Evolutionary conservation across 1,284 basidiomycete species (phyloP).

Genomic region (Somion occarium): DNA sequence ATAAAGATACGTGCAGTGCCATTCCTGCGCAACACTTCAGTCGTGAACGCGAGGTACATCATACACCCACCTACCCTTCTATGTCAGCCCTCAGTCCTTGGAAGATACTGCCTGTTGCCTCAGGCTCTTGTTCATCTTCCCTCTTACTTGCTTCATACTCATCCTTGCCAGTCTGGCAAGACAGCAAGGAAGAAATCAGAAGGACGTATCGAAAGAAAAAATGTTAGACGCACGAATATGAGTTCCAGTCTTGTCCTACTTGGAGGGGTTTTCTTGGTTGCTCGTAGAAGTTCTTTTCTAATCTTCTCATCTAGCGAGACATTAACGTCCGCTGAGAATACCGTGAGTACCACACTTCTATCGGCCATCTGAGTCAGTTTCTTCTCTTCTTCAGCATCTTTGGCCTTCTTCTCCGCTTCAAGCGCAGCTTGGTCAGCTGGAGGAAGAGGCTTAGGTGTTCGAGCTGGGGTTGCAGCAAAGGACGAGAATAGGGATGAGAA

Average conservation of each 20-base stretch:
- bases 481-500: constrained; percentile 77
- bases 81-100: constrained; percentile 82
- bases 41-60: too few species aligned
- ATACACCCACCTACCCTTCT: constrained; percentile 71
- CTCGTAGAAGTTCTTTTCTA: constrained; percentile 77
- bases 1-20: constrained; percentile 76
- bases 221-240: constrained; percentile 65
- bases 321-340: constrained; percentile 80
- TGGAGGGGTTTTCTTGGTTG: constrained; percentile 95
- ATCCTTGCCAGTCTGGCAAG: constrained; percentile 74
- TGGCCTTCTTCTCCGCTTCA: constrained; percentile 43
- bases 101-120: constrained; percentile 75
- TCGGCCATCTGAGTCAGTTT: constrained; percentile 34
- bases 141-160: constrained; percentile 78
- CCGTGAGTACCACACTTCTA: constrained; percentile 71
- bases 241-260: constrained; percentile 74
- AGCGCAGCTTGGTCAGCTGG: constrained; percentile 36
- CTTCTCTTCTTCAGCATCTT: constrained; percentile 12
- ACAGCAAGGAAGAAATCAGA: not conserved
- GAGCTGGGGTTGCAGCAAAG: constrained; percentile 41
- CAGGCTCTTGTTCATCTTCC: constrained; percentile 56
- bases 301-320: constrained; percentile 75
- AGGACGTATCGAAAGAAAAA: too few species aligned
- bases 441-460: constrained; percentile 35
- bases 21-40: too few species aligned